Percentiles rank a stretch among this genome's conserved stretches.
Conservation (phyloP, 441 rosid species). For the Syzygium syzygioides region DNA sequence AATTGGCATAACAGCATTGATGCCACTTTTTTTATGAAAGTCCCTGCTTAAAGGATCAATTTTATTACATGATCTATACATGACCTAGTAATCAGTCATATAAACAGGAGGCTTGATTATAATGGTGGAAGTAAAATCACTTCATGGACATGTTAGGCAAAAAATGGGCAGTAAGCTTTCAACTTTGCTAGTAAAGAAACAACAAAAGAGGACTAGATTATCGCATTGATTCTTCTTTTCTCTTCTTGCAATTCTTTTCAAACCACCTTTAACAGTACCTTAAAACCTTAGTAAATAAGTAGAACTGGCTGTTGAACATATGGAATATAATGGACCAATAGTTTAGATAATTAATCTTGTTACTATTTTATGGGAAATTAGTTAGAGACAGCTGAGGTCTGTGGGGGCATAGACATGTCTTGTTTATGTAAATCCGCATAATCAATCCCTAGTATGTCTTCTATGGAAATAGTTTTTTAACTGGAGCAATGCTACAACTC, state of each 20-base stretch:
- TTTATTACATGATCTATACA: not conserved
- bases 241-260: not conserved
- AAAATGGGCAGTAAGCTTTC: not conserved
- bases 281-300: not conserved
- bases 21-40: not conserved
- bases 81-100: not conserved
- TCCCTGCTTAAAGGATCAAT: not conserved
- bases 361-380: not conserved
- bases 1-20: not conserved
- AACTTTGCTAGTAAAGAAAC: not conserved
- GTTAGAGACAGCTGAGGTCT: not conserved
- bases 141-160: not conserved
- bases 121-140: not conserved
- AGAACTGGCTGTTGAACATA: not conserved
- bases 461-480: not conserved
- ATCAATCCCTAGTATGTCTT: not conserved
- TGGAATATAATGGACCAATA: not conserved
- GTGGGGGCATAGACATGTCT: not conserved
- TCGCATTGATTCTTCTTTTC: not conserved
- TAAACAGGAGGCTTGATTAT: not conserved
- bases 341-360: not conserved
- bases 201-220: not conserved
- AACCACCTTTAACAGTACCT: not conserved
- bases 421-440: not conserved
- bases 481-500: not conserved